Percentiles rank a stretch among this genome's conserved stretches.
Conservation (phyloP, 495 filamentous ascomycete genomes). For the Alectoria sarmentosa region DNA sequence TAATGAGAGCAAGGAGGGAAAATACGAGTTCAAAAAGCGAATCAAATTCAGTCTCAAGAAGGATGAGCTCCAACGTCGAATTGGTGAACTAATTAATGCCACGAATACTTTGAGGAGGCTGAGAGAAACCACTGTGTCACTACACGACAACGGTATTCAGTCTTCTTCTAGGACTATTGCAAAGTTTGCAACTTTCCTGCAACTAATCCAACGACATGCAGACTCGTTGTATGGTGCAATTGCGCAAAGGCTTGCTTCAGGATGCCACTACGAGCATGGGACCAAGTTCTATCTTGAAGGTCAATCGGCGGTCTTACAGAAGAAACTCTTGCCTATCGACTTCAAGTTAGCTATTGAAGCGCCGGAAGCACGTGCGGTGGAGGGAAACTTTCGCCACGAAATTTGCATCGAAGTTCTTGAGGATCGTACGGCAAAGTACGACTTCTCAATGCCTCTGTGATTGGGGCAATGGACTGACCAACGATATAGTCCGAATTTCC, state of each 20-base stretch:
- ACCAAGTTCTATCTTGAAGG: conserved; percentile 7
- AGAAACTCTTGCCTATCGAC: background rate
- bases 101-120: conserved; percentile 6
- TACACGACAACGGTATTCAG: background rate
- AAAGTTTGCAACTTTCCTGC: background rate
- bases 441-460: background rate
- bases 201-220: conserved; percentile 4
- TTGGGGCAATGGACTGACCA: background rate
- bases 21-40: background rate
- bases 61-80: conserved; percentile 1
- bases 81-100: background rate
- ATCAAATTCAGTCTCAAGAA: conserved; percentile 11
- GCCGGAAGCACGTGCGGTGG: background rate
- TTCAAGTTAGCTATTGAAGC: conserved; percentile 5
- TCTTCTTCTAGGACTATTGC: background rate
- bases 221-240: background rate
- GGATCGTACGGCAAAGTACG: background rate
- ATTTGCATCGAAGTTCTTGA: conserved; percentile 4
- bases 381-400: background rate
- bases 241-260: background rate
- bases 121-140: background rate
- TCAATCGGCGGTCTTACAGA: conserved; percentile 4
- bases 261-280: conserved; percentile 12
- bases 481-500: background rate
- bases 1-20: background rate